Evolutionary conservation across 2,329 filamentous ascomycete genomes (phyloP).

Genomic region (Aspergillus phoenicis): DNA sequence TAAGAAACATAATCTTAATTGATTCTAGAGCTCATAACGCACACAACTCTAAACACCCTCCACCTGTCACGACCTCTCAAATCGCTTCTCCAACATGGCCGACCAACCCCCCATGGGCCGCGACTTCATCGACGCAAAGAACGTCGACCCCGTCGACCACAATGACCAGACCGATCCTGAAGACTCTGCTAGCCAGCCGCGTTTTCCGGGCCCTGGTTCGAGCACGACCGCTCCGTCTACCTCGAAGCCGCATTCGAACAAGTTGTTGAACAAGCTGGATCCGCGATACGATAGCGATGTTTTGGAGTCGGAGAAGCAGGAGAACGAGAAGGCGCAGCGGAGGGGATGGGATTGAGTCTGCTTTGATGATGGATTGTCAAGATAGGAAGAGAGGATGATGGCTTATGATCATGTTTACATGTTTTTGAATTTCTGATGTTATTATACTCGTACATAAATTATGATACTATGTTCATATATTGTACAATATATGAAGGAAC

Average conservation of each 20-base stretch:
- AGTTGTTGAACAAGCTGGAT: conserved; percentile 9
- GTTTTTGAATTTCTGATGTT: no score
- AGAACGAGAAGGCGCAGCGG: background rate
- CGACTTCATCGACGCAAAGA: background rate
- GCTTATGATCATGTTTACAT: no score
- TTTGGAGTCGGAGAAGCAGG: background rate
- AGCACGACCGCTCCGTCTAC: conserved; percentile 3
- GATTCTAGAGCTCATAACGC: no score
- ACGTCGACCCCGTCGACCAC: background rate
- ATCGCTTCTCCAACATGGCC: background rate
- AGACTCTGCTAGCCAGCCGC: background rate
- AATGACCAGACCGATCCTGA: background rate
- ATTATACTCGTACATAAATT: no score
- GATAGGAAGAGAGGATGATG: no score
- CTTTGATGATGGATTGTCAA: no score
- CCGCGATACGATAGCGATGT: conserved; percentile 11
- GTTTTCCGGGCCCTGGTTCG: conserved; percentile 3
- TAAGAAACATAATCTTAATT: no score
- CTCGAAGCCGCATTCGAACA: conserved; percentile 10
- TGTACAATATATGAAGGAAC: background rate
- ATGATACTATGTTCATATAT: background rate
- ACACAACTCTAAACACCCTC: no score
- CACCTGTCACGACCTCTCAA: no score
- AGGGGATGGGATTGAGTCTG: background rate
- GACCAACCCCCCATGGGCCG: background rate